Percentiles rank a stretch among this genome's conserved stretches.
phyloP scores from a whole-genome alignment of 2,329 filamentous ascomycete species.

The Aspergillus ruber region DNA sequence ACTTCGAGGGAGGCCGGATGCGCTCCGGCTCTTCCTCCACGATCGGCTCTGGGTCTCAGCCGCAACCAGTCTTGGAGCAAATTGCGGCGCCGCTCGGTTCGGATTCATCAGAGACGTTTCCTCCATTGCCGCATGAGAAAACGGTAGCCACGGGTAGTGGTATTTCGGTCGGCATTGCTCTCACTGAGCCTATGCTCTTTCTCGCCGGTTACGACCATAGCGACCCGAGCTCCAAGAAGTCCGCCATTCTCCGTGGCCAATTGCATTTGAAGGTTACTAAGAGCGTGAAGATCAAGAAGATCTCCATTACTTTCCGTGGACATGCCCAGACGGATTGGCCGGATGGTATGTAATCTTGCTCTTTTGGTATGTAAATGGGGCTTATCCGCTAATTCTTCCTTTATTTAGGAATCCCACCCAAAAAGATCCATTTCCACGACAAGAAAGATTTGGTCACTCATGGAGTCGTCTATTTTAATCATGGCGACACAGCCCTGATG shows the following conservation, averaged over 20 bases:
- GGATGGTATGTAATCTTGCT: slow-evolving; percentile 52
- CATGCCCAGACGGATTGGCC: slow-evolving; percentile 91
- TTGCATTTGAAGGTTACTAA: slow-evolving; percentile 78
- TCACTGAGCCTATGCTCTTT: slow-evolving; percentile 45
- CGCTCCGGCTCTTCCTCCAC: slow-evolving; percentile 25
- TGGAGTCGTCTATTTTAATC: slow-evolving; percentile 86
- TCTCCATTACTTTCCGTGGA: slow-evolving; percentile 80
- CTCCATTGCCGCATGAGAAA: slow-evolving; percentile 39
- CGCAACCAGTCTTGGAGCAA: slow-evolving; percentile 15
- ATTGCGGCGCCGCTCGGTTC: slow-evolving; percentile 14
- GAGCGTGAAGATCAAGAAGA: slow-evolving; percentile 84
- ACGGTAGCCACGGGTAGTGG: slow-evolving; percentile 45
- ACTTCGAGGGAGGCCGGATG: slow-evolving; percentile 16
- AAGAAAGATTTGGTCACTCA: slow-evolving; percentile 82
- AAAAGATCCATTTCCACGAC: slow-evolving; percentile 76
- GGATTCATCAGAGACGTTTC: slow-evolving; percentile 25
- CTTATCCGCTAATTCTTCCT: slow-evolving; percentile 3
- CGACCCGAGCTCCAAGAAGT: slow-evolving; percentile 55
- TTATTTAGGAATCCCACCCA: slow-evolving; percentile 67
- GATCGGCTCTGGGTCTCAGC: slow-evolving; percentile 14
- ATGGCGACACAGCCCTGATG: slow-evolving; percentile 37
- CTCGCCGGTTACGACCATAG: slow-evolving; percentile 45
- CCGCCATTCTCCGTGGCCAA: slow-evolving; percentile 78
- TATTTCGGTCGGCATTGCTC: slow-evolving; percentile 40
- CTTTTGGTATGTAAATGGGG: not conserved